Conservation (phyloP, 129 eudicot genomes). For the Kitagawia praeruptora region DNA sequence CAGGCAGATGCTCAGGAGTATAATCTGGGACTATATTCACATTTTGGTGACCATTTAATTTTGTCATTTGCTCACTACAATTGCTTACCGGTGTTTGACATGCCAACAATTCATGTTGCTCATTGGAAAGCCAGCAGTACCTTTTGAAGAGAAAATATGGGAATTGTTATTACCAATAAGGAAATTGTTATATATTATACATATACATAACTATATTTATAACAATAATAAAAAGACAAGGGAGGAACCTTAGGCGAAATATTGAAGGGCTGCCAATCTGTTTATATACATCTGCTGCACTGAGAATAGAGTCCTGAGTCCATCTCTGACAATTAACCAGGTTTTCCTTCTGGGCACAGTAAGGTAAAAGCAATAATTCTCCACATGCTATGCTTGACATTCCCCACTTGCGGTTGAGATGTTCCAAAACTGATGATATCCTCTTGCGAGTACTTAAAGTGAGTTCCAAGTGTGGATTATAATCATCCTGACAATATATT, state of each 20-base stretch:
- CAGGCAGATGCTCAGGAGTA: conserved; percentile 10
- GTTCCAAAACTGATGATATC: conserved; percentile 80
- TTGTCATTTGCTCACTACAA: conserved; percentile 17
- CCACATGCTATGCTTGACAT: conserved; percentile 46
- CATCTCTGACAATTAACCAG: conserved; percentile 26
- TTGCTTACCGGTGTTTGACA: conserved; percentile 24
- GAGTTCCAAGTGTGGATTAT: conserved; percentile 75
- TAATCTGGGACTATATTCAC: conserved; percentile 5
- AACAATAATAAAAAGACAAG: conserved; percentile 3
- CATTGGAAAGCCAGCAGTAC: conserved; percentile 60
- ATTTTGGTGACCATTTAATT: conserved; percentile 13
- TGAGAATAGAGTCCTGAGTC: conserved; percentile 60
- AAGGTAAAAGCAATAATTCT: conserved; percentile 32
- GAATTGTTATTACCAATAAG: not conserved
- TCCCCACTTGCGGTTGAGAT: conserved; percentile 82
- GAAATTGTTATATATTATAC: not conserved
- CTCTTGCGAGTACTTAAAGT: conserved; percentile 71
- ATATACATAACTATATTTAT: not conserved
- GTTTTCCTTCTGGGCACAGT: conserved; percentile 6
- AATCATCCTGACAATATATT: conserved; percentile 43
- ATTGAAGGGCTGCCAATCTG: conserved; percentile 62
- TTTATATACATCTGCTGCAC: conserved; percentile 75
- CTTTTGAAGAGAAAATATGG: conserved; percentile 19
- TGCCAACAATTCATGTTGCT: conserved; percentile 28
- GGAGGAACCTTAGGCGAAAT: conserved; percentile 71